Evolutionary conservation across 768 basidiomycete species (phyloP).

Genomic region (Nidularia sp.): DNA sequence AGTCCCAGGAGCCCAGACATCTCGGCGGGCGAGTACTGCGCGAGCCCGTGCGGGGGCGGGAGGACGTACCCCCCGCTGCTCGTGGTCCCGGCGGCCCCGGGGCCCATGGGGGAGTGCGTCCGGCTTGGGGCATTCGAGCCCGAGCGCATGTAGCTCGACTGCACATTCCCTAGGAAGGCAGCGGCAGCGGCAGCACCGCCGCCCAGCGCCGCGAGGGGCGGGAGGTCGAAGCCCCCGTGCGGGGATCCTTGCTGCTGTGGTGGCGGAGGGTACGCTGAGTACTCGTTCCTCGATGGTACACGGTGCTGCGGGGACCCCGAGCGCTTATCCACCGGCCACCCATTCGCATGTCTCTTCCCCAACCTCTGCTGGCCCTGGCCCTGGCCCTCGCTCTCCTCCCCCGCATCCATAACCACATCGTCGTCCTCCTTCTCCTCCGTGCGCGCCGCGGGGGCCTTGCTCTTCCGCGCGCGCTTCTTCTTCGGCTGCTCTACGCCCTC

Average conservation of each 20-base stretch:
- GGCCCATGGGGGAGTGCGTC: constrained; percentile 67
- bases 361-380: not conserved
- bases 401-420: constrained; percentile 48
- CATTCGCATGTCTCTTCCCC: constrained; percentile 16
- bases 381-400: constrained; percentile 22
- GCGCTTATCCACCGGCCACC: constrained; percentile 26
- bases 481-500: constrained; percentile 44
- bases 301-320: constrained; percentile 31
- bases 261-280: constrained; percentile 5
- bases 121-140: constrained; percentile 66
- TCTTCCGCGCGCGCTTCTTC: constrained; percentile 52
- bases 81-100: constrained; percentile 24
- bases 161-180: constrained; percentile 32
- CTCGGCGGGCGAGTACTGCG: constrained; percentile 15
- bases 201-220: constrained; percentile 46
- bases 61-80: constrained; percentile 35
- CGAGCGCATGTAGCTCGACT: constrained; percentile 59
- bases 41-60: constrained; percentile 29
- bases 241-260: constrained; percentile 8
- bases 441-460: constrained; percentile 9
- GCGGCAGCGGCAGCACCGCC: constrained; percentile 19
- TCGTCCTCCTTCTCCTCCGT: constrained; percentile 29
- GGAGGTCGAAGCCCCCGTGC: constrained; percentile 54
- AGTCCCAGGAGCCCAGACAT: constrained; percentile 22
- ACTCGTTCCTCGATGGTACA: constrained; percentile 14